phyloP scores from a whole-genome alignment of 2,329 filamentous ascomycete species.

The Arthroderma uncinatum region DNA sequence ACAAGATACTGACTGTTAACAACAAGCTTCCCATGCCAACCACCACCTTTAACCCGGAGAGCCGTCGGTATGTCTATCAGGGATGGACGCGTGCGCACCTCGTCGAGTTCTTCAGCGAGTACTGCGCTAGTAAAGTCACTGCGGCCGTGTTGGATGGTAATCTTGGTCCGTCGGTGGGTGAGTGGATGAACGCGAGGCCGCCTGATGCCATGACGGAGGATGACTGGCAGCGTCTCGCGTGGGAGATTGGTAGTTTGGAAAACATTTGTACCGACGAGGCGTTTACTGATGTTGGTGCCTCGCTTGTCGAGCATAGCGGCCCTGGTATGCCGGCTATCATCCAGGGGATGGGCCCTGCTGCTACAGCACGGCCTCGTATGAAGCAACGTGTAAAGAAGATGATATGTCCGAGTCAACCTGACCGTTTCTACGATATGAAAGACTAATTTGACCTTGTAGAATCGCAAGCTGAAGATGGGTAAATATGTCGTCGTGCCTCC shows the following conservation, averaged over 20 bases:
- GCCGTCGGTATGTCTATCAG: background rate
- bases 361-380: background rate
- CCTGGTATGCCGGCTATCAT: background rate
- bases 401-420: too few species aligned
- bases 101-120: conserved; percentile 7
- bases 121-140: conserved; percentile 3
- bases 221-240: background rate
- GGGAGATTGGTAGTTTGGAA: background rate
- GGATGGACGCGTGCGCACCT: conserved; percentile 9
- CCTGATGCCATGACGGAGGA: background rate
- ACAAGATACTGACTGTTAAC: conserved; percentile 3
- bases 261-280: background rate
- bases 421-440: too few species aligned
- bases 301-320: too few species aligned
- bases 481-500: too few species aligned
- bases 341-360: background rate
- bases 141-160: background rate
- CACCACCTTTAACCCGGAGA: background rate
- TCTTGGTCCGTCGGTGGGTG: background rate
- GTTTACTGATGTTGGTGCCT: background rate
- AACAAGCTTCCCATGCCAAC: background rate
- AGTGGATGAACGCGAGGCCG: conserved; percentile 1
- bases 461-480: too few species aligned
- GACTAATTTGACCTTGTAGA: too few species aligned
- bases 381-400: too few species aligned